Base-by-base conservation (phyloP, 2,329 filamentous ascomycete species). In the Penicillium sp. region DNA sequence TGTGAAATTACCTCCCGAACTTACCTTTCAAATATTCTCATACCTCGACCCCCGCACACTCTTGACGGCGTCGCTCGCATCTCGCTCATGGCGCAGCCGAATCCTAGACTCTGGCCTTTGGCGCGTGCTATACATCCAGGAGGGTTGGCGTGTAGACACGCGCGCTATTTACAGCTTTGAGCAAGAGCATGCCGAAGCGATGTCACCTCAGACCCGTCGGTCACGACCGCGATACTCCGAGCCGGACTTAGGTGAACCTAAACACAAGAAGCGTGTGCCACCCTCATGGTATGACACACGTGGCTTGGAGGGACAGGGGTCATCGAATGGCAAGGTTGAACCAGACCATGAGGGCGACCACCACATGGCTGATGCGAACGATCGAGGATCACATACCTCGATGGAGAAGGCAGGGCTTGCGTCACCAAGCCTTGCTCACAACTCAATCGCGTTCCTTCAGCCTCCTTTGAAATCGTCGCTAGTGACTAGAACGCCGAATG, bases 1-100 rank as follows among this genome's bases (percentile, higher is more conserved):
- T 45, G 83, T 87, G 66, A 88, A 92, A 71, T 86, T 99, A 0
- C 95, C 95, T 0, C 88, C 91, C 28, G 95, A 99, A 76, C 91
- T 99, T 70, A 96, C 92, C 63, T 88, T 95, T 49, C 90, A 96
- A 72, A 90, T 98, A 49, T 89, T 99, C 47, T 89, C 90, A 17
- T 95, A 93, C 73, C 88, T 99, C 54, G 91, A 93, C 58, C 90
- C 93, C 0, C 76, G 88, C 30, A 95, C 93, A 0, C 83, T 99
- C 42, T 84, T 98, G 60, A 88, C 86, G 54, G 91, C 93, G 2
- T 92, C 92, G 0, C 85, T 87, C 49, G 88, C 92, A 17, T 97
- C 92, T 38, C 88, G 89, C 51, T 83, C 88, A 65, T 99, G 95
- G 94, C 89, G 93, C 65, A 84, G 86, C 19, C 84, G 95, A 19